Percentiles rank a stretch among this genome's conserved stretches.
Conservation (phyloP, 2,329 filamentous ascomycete genomes). For the Lomentospora prolificans region DNA sequence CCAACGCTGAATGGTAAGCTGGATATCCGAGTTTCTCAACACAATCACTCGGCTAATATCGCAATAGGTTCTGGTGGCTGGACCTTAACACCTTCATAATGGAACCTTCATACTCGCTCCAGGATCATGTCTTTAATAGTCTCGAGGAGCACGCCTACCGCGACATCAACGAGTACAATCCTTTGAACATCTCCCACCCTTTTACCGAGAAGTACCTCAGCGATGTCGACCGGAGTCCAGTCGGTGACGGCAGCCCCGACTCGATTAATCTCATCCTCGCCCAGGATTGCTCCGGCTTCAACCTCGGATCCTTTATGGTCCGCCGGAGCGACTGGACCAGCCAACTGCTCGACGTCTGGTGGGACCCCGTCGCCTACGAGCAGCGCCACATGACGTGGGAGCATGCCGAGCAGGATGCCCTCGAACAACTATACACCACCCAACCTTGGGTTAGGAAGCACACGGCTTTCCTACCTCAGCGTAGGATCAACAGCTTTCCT, state of each 20-base stretch:
- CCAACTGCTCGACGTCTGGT: constrained; percentile 88
- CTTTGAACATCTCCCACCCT: constrained; percentile 85
- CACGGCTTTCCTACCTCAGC: constrained; percentile 80
- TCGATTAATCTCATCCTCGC: constrained; percentile 84
- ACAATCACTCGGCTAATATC: neutral
- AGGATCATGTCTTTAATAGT: constrained; percentile 80
- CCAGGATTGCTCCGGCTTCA: constrained; percentile 94
- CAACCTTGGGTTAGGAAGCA: constrained; percentile 90
- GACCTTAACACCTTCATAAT: constrained; percentile 97
- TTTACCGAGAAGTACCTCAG: constrained; percentile 68
- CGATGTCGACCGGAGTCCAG: constrained; percentile 55
- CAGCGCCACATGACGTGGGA: constrained; percentile 99
- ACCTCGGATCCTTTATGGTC: constrained; percentile 90
- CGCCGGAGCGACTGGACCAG: constrained; percentile 82
- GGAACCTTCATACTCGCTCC: constrained; percentile 85
- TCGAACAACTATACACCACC: constrained; percentile 82
- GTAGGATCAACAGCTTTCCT: constrained; percentile 91
- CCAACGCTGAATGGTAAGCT: constrained; percentile 91
- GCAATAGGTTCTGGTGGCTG: constrained; percentile 90
- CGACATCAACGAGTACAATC: constrained; percentile 94
- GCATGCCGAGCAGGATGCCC: constrained; percentile 93
- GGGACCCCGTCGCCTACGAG: constrained; percentile 95
- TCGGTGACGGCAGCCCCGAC: constrained; percentile 65
- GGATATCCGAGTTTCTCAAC: constrained; percentile 9
- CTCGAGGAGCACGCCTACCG: constrained; percentile 70